A percentile compares a stretch with the other conserved stretches of the same genome.
Conservation (phyloP, 1,284 basidiomycete species). For the Tilletiaria anomala region DNA sequence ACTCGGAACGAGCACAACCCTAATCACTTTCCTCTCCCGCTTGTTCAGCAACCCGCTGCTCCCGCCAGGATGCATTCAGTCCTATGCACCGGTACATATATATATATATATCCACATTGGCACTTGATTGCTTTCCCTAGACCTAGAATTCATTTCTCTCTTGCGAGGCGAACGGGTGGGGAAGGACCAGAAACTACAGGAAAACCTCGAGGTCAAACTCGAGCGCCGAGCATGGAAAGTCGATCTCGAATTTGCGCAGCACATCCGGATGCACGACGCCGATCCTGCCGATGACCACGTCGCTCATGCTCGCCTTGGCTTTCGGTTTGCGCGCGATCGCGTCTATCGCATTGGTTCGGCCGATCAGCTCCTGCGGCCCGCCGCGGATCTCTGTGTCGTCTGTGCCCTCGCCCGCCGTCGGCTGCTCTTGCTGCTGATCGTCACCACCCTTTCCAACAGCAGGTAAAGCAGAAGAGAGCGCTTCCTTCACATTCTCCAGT, state of each 20-base stretch:
- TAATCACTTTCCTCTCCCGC: no score
- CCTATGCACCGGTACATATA: no score
- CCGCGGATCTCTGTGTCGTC: not conserved
- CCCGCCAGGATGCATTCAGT: no score
- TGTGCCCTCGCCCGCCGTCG: not conserved
- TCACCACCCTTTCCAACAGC: no score
- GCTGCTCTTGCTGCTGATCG: no score
- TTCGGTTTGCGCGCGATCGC: not conserved
- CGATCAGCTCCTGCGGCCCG: not conserved
- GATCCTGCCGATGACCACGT: constrained; percentile 13
- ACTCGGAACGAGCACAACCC: no score
- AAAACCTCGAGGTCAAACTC: constrained; percentile 90
- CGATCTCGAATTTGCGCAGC: constrained; percentile 42
- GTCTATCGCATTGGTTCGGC: not conserved
- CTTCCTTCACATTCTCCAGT: constrained; percentile 72
- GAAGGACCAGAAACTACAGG: no score
- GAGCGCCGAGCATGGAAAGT: constrained; percentile 84
- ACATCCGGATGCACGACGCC: constrained; percentile 34
- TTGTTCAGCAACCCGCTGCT: no score
- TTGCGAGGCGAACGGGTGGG: no score
- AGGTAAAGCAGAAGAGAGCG: not conserved
- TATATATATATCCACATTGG: no score
- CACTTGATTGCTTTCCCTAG: no score
- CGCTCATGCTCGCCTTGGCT: not conserved
- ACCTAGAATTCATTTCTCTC: no score